Conservation (phyloP, 169 alveolate genomes). For the Plasmodium gallinaceum region DNA sequence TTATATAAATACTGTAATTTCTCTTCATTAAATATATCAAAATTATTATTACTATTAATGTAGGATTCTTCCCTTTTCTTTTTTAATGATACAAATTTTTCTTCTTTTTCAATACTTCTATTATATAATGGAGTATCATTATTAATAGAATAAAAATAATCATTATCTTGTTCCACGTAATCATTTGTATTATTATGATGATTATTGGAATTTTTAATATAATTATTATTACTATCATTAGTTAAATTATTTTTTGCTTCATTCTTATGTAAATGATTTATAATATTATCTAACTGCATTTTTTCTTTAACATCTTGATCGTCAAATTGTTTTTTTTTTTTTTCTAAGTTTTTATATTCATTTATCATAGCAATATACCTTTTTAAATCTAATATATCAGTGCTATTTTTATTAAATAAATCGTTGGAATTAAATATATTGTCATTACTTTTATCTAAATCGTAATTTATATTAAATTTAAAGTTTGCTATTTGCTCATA, state of each 20-base stretch:
- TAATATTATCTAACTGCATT: not conserved
- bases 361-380: constrained; percentile 19
- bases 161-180: not conserved
- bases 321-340: not conserved
- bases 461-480: constrained; percentile 14
- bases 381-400: constrained; percentile 14
- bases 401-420: constrained; percentile 4
- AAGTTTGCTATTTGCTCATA: constrained; percentile 67
- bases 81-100: not conserved
- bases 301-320: not conserved
- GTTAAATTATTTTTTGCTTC: not conserved
- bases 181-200: not conserved
- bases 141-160: not conserved
- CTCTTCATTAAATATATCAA: constrained; percentile 14
- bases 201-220: not conserved
- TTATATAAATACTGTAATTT: constrained; percentile 30
- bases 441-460: not conserved
- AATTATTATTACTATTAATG: not conserved
- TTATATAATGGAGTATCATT: not conserved
- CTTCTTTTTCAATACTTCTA: not conserved
- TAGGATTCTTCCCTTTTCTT: constrained; percentile 9
- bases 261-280: not conserved
- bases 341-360: constrained; percentile 36
- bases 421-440: constrained; percentile 15
- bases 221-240: not conserved